Evolutionary conservation across 139 green algal genomes (phyloP), one percentile per base, ranked within the genome.

Genomic region (Chlorella sp.): DNA sequence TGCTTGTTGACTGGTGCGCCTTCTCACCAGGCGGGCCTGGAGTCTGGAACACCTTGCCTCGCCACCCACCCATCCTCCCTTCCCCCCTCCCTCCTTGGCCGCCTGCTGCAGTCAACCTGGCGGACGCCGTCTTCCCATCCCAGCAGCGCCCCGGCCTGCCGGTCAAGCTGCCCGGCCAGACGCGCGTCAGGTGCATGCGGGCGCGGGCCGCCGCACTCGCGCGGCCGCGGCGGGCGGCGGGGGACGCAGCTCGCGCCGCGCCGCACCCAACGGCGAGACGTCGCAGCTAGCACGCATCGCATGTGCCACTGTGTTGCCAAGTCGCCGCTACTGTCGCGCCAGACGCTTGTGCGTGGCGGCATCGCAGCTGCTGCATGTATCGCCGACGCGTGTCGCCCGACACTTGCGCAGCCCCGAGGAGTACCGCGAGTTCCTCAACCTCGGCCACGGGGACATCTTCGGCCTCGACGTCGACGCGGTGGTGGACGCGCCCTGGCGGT

Each of bases 371-470:
- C n/a, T n/a, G n/a, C n/a, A n/a, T n/a, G n/a, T n/a, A n/a, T n/a
- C n/a, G n/a, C n/a, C n/a, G n/a, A n/a, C n/a, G n/a, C n/a, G n/a
- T n/a, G n/a, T n/a, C n/a, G n/a, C n/a, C n/a, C n/a, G n/a, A n/a
- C n/a, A n/a, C n/a, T n/a, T n/a, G n/a, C n/a, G n/a, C 48, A 89
- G 82, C 7, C 88, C 87, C 0, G 93, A 97, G 29, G 93, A 97
- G 78, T 97, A 97, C 82, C 84, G 87, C 29, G 93, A 97, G 75
- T 97, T 97, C 77, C 81, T 97, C 59, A 71, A 67, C 1, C 84
- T 97, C 35, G 93, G 93, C 0, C 93, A 97, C 77, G 93, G 93
- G 2, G 93, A 95, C 40, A 93, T 97, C 55, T 97, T 93, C 69
- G 77, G 83, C 50, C 82, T 97, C 19, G 91, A 97, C 67, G 46